Percentiles rank a stretch among this genome's conserved stretches.
These are phyloP conservation scores for Thielaviopsis euricoi DNA, from an alignment of 2,329 filamentous ascomycete genomes.

Conservation along the genomic window DNA sequence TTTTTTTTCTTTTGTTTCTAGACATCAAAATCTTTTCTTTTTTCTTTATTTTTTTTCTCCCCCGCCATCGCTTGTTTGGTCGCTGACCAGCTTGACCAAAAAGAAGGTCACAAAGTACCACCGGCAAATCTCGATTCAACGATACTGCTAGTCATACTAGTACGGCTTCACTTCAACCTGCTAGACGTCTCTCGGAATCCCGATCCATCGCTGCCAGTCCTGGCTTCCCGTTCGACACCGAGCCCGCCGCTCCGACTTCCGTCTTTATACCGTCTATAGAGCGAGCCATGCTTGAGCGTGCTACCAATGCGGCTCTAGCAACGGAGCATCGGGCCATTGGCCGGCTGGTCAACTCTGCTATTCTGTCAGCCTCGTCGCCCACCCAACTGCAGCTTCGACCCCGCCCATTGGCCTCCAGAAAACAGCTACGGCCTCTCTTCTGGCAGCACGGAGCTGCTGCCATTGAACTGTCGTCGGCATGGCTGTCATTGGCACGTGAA, in stretches of 20 bases:
- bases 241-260: background rate
- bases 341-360: conserved; percentile 7
- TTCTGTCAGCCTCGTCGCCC: conserved; percentile 4
- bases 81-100: no score
- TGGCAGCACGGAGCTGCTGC: conserved; percentile 10
- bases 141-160: no score
- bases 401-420: background rate
- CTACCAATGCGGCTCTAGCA: background rate
- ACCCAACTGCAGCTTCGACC: background rate
- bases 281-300: conserved; percentile 12
- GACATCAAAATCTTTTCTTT: background rate
- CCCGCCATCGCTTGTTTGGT: no score
- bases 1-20: background rate
- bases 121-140: no score
- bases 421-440: conserved; percentile 9
- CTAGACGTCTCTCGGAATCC: no score
- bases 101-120: no score
- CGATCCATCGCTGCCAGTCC: background rate
- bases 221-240: background rate
- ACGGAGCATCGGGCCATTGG: conserved; percentile 5
- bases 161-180: no score
- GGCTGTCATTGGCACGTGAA: conserved; percentile 6
- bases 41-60: background rate
- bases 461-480: conserved; percentile 9
- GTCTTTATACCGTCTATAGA: background rate